Percentiles rank a stretch among this genome's conserved stretches.
These are phyloP conservation scores for Schizosaccharomyces cryophilus DNA, from an alignment of 805 yeast genomes.

Conservation along the genomic window DNA sequence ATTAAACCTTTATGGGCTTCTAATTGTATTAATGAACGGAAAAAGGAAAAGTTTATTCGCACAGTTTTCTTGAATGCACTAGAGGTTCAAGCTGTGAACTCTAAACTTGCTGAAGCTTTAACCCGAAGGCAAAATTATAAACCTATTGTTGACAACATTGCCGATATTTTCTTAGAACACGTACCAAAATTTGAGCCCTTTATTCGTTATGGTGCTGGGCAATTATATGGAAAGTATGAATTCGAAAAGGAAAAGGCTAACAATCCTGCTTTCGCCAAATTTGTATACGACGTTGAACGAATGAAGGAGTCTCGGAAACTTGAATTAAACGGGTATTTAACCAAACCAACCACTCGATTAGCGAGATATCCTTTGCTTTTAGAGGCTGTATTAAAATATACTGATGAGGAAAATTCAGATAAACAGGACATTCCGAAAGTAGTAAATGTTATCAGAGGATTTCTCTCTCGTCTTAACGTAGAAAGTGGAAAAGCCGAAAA, in stretches of 20 bases:
- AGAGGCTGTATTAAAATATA: slow-evolving; percentile 58
- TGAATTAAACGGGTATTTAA: slow-evolving; percentile 75
- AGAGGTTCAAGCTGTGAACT: slow-evolving; percentile 65
- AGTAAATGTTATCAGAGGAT: slow-evolving; percentile 45
- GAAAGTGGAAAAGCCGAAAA: slow-evolving; percentile 90
- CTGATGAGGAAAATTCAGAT: slow-evolving; percentile 55
- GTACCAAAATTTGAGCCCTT: slow-evolving; percentile 81
- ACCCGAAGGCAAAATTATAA: slow-evolving; percentile 66
- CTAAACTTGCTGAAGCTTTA: slow-evolving; percentile 68
- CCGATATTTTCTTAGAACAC: slow-evolving; percentile 64
- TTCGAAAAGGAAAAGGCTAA: slow-evolving; percentile 81
- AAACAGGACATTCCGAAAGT: slow-evolving; percentile 44
- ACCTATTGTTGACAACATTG: slow-evolving; percentile 64
- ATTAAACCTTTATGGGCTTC: slow-evolving; percentile 74
- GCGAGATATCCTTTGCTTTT: slow-evolving; percentile 78
- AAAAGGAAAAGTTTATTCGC: slow-evolving; percentile 72
- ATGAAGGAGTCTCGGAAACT: slow-evolving; percentile 66
- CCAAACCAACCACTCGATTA: slow-evolving; percentile 87
- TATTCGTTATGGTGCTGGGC: slow-evolving; percentile 78
- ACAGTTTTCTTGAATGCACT: slow-evolving; percentile 77
- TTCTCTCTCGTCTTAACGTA: slow-evolving; percentile 52
- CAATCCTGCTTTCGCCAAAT: slow-evolving; percentile 75
- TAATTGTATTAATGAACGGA: slow-evolving; percentile 64
- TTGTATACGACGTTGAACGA: slow-evolving; percentile 73
- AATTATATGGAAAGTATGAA: slow-evolving; percentile 83